A percentile compares a stretch with the other conserved stretches of the same genome.
Conservation (phyloP, 352 stramenopile genomes). For the Phytopythium mirpurense region DNA sequence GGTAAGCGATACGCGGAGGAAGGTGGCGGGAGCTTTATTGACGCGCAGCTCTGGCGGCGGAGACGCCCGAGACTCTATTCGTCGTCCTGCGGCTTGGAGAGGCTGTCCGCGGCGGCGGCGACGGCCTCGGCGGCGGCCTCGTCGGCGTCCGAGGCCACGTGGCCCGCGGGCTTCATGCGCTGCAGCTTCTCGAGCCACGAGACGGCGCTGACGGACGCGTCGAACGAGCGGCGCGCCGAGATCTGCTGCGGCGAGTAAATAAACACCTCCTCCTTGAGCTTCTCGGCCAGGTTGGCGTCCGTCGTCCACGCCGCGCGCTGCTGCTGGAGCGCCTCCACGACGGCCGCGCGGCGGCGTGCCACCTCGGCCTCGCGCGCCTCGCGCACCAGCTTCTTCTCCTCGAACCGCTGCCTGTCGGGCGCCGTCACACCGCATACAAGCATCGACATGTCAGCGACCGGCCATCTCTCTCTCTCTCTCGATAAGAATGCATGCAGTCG, state of each 20-base stretch:
- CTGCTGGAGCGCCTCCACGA: slow-evolving; percentile 54
- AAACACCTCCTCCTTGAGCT: slow-evolving; percentile 84
- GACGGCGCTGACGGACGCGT: slow-evolving; percentile 65
- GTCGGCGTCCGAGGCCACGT: slow-evolving; percentile 26
- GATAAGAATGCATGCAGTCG: no score
- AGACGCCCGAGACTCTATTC: not conserved
- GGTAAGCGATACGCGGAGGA: no score
- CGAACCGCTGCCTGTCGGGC: slow-evolving; percentile 50
- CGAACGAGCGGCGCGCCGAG: slow-evolving; percentile 57
- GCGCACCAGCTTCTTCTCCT: slow-evolving; percentile 76
- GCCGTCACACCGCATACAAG: no score
- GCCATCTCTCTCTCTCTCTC: no score
- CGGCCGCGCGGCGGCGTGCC: slow-evolving; percentile 57
- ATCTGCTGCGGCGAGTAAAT: slow-evolving; percentile 78
- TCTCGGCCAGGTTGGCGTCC: slow-evolving; percentile 60
- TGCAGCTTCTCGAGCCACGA: slow-evolving; percentile 87
- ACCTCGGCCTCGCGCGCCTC: slow-evolving; percentile 52
- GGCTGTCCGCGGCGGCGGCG: slow-evolving; percentile 17
- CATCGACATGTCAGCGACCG: no score
- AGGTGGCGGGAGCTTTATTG: not conserved
- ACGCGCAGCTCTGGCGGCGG: not conserved
- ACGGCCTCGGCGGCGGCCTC: slow-evolving; percentile 20
- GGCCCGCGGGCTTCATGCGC: slow-evolving; percentile 75
- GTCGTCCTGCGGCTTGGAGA: slow-evolving; percentile 1
- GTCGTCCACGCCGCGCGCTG: slow-evolving; percentile 73